Conservation (phyloP, 768 basidiomycete genomes). For the Serendipita sp. region DNA sequence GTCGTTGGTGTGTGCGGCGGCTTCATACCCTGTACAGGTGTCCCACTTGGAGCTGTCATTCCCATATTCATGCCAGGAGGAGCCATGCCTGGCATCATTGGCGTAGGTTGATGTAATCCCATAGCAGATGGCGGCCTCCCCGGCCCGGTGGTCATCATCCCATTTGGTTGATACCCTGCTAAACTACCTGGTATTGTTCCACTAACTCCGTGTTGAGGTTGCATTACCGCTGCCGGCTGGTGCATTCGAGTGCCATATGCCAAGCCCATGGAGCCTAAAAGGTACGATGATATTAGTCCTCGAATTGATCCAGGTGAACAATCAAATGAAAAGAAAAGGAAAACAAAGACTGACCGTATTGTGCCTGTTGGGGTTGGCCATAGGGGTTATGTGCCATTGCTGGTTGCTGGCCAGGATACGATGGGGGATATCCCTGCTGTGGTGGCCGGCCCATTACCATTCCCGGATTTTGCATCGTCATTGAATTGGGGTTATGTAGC, state of each 20-base stretch:
- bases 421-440: too few species aligned
- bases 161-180: neutral
- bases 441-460: too few species aligned
- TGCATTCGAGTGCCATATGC: neutral
- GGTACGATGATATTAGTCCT: too few species aligned
- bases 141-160: neutral
- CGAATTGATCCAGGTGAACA: too few species aligned
- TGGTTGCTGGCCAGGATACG: too few species aligned
- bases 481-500: too few species aligned
- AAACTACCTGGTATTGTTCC: neutral
- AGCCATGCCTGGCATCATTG: neutral
- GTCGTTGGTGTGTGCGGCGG: constrained; percentile 13
- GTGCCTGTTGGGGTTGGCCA: too few species aligned
- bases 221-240: neutral
- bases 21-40: constrained; percentile 13
- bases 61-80: neutral
- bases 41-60: neutral
- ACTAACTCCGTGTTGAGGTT: constrained; percentile 3
- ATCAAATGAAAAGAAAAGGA: too few species aligned
- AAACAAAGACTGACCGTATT: too few species aligned
- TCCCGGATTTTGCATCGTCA: too few species aligned
- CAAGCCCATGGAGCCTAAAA: too few species aligned
- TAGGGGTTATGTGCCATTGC: too few species aligned
- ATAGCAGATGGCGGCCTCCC: neutral
- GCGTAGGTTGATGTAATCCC: neutral